A percentile compares a stretch with the other conserved stretches of the same genome.
These are phyloP conservation scores for Phytophthora ramorum DNA, from an alignment of 352 stramenopile species.

Conservation along the genomic window DNA sequence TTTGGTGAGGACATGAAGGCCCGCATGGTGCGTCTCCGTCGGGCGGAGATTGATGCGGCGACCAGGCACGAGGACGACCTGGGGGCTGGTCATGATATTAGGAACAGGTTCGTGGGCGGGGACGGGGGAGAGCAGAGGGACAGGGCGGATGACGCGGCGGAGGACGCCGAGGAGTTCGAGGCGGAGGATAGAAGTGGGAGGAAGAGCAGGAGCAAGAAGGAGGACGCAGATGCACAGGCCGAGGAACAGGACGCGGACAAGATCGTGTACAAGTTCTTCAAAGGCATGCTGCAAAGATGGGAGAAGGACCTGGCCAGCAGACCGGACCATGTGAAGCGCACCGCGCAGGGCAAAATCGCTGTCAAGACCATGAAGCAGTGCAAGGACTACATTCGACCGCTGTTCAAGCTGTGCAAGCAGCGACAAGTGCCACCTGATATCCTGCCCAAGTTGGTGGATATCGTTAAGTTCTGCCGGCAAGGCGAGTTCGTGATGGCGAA, in stretches of 20 bases:
- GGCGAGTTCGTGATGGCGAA: slow-evolving; percentile 96
- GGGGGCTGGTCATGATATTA: slow-evolving; percentile 73
- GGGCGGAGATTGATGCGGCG: slow-evolving; percentile 70
- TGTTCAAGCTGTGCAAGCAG: slow-evolving; percentile 97
- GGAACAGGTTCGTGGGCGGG: slow-evolving; percentile 77
- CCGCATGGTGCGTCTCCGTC: slow-evolving; percentile 72
- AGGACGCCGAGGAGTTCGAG: slow-evolving; percentile 43
- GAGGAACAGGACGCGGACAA: slow-evolving; percentile 63
- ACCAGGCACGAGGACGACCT: slow-evolving; percentile 76
- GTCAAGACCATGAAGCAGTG: slow-evolving; percentile 98
- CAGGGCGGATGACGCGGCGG: slow-evolving; percentile 50
- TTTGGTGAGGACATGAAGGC: slow-evolving; percentile 83
- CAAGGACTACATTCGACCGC: slow-evolving; percentile 98
- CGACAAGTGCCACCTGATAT: slow-evolving; percentile 91
- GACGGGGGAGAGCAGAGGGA: slow-evolving; percentile 37
- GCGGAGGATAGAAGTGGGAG: neutral
- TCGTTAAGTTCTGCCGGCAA: slow-evolving; percentile 94
- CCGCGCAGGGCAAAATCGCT: slow-evolving; percentile 93
- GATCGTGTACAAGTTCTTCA: slow-evolving; percentile 94
- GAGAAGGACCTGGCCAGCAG: slow-evolving; percentile 91
- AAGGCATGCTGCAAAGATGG: slow-evolving; percentile 94
- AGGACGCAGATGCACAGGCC: slow-evolving; percentile 15
- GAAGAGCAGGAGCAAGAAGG: slow-evolving; percentile 26
- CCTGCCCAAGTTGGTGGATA: slow-evolving; percentile 89
- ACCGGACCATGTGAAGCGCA: slow-evolving; percentile 90